These are phyloP conservation scores for Tetrahymena thermophila DNA, from an alignment of 73 alveolate genomes.

Conservation along the genomic window DNA sequence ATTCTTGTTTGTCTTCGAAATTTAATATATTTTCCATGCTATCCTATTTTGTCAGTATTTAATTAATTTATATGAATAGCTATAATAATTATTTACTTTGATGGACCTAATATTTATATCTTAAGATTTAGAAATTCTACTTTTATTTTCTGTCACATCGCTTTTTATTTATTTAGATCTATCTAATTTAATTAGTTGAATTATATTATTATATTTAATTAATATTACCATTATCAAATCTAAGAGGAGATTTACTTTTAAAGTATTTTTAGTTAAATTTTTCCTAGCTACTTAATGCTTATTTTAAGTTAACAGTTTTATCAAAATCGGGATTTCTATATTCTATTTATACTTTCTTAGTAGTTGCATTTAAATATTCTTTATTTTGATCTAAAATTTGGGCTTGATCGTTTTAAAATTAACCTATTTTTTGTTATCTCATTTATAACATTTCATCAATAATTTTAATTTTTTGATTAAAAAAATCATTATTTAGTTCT, in stretches of 20 bases:
- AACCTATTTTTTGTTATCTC: background rate
- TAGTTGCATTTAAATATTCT: background rate
- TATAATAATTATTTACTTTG: background rate
- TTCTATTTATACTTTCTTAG: background rate
- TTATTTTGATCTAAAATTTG: no score
- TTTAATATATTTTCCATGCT: background rate
- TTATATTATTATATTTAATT: background rate
- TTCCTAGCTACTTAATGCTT: background rate
- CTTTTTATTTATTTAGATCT: background rate
- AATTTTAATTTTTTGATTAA: background rate
- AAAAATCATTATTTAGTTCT: background rate
- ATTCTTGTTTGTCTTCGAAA: background rate
- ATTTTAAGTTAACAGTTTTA: background rate
- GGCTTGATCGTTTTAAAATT: background rate
- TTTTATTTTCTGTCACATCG: background rate
- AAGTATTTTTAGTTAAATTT: background rate
- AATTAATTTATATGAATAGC: no score
- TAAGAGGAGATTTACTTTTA: background rate
- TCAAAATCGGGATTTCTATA: background rate
- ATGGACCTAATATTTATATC: background rate
- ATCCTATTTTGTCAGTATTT: background rate
- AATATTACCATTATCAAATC: background rate
- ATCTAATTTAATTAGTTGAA: background rate
- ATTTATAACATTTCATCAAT: background rate
- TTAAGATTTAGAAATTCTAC: background rate